A percentile compares a stretch with the other conserved stretches of the same genome.
Conservation (phyloP, 2,329 filamentous ascomycete genomes). For the Beauveria scarabaeidicola region DNA sequence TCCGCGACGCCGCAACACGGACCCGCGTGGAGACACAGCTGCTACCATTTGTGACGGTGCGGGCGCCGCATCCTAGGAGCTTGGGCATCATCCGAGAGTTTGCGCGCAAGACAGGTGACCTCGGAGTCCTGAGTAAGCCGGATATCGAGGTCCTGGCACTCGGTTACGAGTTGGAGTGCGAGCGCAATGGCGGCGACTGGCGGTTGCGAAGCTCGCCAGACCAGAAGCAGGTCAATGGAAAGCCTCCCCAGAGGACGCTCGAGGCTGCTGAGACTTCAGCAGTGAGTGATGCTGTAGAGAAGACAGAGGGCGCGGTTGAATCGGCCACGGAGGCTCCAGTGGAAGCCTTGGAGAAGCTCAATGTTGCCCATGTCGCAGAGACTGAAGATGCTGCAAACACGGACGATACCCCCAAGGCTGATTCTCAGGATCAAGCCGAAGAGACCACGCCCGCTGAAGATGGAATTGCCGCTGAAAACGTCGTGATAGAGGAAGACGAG, state of each 20-base stretch:
- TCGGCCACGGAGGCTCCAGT: neutral
- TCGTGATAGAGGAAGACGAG: neutral
- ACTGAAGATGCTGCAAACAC: slow-evolving; percentile 5
- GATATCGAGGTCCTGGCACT: slow-evolving; percentile 87
- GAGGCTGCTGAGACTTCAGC: neutral
- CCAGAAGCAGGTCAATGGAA: slow-evolving; percentile 70
- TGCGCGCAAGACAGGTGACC: slow-evolving; percentile 80
- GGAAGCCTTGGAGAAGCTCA: slow-evolving; percentile 10
- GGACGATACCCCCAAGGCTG: neutral
- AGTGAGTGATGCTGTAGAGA: neutral
- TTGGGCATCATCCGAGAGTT: slow-evolving; percentile 76
- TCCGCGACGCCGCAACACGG: slow-evolving; percentile 75
- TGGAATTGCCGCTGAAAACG: neutral
- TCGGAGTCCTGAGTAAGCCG: slow-evolving; percentile 75
- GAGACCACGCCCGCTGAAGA: neutral
- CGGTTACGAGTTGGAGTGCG: slow-evolving; percentile 89
- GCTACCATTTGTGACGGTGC: slow-evolving; percentile 72
- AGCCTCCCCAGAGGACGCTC: slow-evolving; percentile 39
- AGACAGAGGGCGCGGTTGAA: neutral
- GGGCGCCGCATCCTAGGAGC: slow-evolving; percentile 66
- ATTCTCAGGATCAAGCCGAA: slow-evolving; percentile 4
- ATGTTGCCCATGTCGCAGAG: slow-evolving; percentile 10
- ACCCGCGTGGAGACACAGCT: slow-evolving; percentile 75
- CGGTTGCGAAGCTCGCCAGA: slow-evolving; percentile 68
- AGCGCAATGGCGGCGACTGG: slow-evolving; percentile 85